phyloP scores from a whole-genome alignment of 2,329 filamentous ascomycete genomes.

The Delphinella strobiligena region DNA sequence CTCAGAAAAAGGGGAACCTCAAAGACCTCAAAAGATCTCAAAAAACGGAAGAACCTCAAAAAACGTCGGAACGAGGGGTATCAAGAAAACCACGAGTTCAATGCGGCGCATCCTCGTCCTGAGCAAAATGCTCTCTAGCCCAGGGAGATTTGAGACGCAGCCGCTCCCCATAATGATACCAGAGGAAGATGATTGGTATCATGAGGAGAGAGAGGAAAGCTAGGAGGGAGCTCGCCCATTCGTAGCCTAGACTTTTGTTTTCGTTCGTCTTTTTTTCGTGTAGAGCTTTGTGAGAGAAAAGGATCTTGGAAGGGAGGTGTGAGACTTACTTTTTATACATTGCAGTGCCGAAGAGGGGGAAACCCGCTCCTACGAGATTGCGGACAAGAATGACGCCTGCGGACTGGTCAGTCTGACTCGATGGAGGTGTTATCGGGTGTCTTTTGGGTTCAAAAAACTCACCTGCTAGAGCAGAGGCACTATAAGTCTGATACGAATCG shows the following conservation, averaged over 20 bases:
- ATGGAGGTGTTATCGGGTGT: too few relatives aligned
- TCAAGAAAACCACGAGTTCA: too few relatives aligned
- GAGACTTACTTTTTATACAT: not conserved
- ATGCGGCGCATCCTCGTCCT: slow-evolving; percentile 8
- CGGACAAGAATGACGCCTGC: slow-evolving; percentile 27
- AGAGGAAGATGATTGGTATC: slow-evolving; percentile 26
- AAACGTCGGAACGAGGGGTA: too few relatives aligned
- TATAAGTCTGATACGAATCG: slow-evolving; percentile 35
- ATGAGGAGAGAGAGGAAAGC: slow-evolving; percentile 28
- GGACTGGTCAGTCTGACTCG: too few relatives aligned
- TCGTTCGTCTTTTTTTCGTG: too few relatives aligned
- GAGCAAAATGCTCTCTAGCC: slow-evolving; percentile 8
- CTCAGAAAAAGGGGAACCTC: too few relatives aligned
- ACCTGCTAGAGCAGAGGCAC: slow-evolving; percentile 28
- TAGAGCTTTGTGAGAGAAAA: too few relatives aligned
- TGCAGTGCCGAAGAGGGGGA: slow-evolving; percentile 6
- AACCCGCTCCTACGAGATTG: slow-evolving; percentile 26
- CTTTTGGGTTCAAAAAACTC: too few relatives aligned
- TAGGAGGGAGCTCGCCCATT: slow-evolving; percentile 31
- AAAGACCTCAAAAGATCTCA: too few relatives aligned
- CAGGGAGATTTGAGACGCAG: slow-evolving; percentile 5
- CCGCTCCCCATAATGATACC: slow-evolving; percentile 18
- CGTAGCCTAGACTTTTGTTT: slow-evolving; percentile 30
- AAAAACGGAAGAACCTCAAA: too few relatives aligned
- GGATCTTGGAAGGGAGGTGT: not conserved